Base-by-base conservation (phyloP, 2,329 filamentous ascomycete genomes). In the Clonostachys sp. region DNA sequence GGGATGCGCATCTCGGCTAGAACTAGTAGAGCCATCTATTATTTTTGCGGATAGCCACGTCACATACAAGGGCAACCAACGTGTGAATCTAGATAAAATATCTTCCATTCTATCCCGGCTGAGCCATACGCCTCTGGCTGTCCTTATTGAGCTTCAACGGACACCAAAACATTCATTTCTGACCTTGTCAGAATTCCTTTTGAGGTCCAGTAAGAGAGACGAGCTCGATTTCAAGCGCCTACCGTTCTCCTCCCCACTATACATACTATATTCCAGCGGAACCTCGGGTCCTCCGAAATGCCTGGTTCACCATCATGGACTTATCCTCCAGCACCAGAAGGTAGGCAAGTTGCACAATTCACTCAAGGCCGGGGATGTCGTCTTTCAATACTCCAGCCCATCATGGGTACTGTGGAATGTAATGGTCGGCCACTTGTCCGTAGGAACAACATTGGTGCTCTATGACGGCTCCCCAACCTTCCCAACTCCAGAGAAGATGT, bases 391-490 rank as follows among this genome's bases (percentile, higher is more conserved):
- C 18, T 38, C 30, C 16, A 45, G 44, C 34, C 30, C 44, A 17
- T 45, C 44, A 14, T 45, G 44, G 44, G 44, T 45, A 10, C n/a
- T 45, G 12, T 45, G 30, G 30, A 38, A 45, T 39, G 30, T 18
- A 17, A 45, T 45, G 44, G 30, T 35, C 16, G 44, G 44, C 5
- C 30, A 45, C 13, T 35, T 45, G 16, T 17, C 44, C 4, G 33
- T 18, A 6, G 44, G 44, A 12, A 36, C 44, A 17, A 45, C 44
- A 12, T 4, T 45, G 12, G 34, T 10, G 51, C 55, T 8, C n/a
- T 57, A 56, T 39, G 53, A 57, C 30, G 55, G 55, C 6, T 53
- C 50, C 8, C 55, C 55, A 4, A 45, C 50, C 13, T 43, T 48
- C 10, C 53, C 52, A 1, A 41, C 44, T 13, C 41, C 49, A 6